A percentile compares a stretch with the other conserved stretches of the same genome.
These are phyloP conservation scores for Penicillium tannophilum DNA, from an alignment of 495 filamentous ascomycete species.

Conservation along the genomic window DNA sequence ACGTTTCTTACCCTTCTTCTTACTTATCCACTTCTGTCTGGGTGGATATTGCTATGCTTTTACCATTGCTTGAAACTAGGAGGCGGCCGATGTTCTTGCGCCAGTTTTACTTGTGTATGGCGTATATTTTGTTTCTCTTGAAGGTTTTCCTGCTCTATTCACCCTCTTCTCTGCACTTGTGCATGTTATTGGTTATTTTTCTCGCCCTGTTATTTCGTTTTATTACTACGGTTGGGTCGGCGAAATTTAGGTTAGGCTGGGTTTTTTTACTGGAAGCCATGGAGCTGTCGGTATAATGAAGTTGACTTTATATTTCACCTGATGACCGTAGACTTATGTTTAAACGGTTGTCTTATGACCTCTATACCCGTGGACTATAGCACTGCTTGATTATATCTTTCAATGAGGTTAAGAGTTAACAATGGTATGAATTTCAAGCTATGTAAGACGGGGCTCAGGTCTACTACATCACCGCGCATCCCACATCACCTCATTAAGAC, in stretches of 20 bases:
- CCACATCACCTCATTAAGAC: constrained; percentile 83
- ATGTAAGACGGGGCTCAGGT: neutral
- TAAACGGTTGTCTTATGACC: neutral
- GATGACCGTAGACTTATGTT: neutral
- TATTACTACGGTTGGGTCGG: constrained; percentile 41
- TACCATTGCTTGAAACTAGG: neutral
- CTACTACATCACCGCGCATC: constrained; percentile 39
- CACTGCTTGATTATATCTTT: neutral
- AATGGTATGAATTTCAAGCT: constrained; percentile 4
- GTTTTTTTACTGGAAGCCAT: constrained; percentile 17
- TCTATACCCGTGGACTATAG: too few relatives aligned
- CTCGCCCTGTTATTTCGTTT: constrained; percentile 8
- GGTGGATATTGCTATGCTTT: neutral
- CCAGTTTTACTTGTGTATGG: neutral
- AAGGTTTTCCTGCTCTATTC: neutral
- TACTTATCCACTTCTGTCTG: neutral
- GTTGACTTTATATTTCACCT: constrained; percentile 11
- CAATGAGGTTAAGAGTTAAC: neutral
- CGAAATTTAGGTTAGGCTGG: constrained; percentile 41
- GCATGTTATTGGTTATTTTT: neutral
- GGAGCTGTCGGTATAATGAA: constrained; percentile 35
- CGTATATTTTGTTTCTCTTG: neutral
- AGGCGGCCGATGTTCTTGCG: neutral
- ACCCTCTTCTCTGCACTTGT: neutral
- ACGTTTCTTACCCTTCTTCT: neutral